Evolutionary conservation across 2,329 filamentous ascomycete genomes (phyloP).

Genomic region (Penicillium sp.): DNA sequence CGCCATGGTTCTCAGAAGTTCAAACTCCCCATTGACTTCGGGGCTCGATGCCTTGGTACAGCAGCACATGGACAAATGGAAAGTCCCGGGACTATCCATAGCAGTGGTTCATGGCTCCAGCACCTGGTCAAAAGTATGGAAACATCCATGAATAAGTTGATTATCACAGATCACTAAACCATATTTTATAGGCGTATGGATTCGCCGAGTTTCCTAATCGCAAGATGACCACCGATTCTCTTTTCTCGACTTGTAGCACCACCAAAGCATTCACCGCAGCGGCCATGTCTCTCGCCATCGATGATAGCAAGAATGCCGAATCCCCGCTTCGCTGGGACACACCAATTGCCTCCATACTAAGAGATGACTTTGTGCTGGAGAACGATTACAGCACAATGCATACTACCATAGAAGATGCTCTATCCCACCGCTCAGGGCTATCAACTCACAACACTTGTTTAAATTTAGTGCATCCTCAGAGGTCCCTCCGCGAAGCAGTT

Average conservation of each 20-base stretch:
- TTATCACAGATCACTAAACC: not conserved
- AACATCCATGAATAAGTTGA: not conserved
- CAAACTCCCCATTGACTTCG: not conserved
- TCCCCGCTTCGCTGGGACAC: constrained; percentile 37
- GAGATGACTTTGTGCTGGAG: constrained; percentile 34
- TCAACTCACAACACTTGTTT: constrained; percentile 20
- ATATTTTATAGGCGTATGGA: constrained; percentile 27
- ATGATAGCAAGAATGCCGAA: constrained; percentile 19
- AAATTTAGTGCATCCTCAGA: not conserved
- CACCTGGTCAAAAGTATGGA: too few species aligned
- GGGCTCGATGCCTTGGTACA: constrained; percentile 23
- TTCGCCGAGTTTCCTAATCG: constrained; percentile 27
- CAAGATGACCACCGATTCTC: constrained; percentile 24
- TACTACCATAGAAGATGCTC: constrained; percentile 36
- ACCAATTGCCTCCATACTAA: constrained; percentile 37
- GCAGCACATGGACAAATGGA: constrained; percentile 22
- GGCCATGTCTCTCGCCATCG: constrained; percentile 22
- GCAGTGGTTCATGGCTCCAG: too few species aligned
- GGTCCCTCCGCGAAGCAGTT: constrained; percentile 15
- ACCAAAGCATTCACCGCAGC: constrained; percentile 32
- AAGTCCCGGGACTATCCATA: too few species aligned
- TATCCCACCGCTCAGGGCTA: constrained; percentile 36
- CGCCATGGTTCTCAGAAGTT: not conserved
- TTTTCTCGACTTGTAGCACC: constrained; percentile 30
- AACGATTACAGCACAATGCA: constrained; percentile 29